Percentiles rank a stretch among this genome's conserved stretches.
phyloP scores from a whole-genome alignment of 2,329 filamentous ascomycete species.

The Pseudocercospora fijiensis region DNA sequence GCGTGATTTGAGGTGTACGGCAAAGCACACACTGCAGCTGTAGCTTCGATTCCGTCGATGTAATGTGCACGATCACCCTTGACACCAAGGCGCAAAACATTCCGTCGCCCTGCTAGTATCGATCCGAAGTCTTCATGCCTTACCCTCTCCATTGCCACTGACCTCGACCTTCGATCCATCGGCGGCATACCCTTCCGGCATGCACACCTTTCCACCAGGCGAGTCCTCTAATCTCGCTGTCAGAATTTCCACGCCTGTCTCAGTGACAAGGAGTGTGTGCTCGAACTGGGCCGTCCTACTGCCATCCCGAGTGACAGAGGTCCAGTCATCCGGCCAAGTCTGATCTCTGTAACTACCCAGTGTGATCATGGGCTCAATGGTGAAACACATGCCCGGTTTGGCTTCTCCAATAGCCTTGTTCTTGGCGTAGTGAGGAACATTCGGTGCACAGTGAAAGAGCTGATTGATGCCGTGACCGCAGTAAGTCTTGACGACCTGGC shows the following conservation, averaged over 20 bases:
- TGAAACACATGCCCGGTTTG: slow-evolving; percentile 97
- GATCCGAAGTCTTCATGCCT: neutral
- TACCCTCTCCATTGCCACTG: slow-evolving; percentile 9
- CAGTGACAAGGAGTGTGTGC: slow-evolving; percentile 80
- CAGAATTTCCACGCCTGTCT: slow-evolving; percentile 76
- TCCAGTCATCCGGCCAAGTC: slow-evolving; percentile 99
- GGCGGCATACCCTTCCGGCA: slow-evolving; percentile 27
- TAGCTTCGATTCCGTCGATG: neutral
- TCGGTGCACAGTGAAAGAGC: slow-evolving; percentile 89
- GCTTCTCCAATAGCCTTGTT: slow-evolving; percentile 95
- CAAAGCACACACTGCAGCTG: neutral
- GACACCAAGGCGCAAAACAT: neutral
- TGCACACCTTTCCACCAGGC: slow-evolving; percentile 60
- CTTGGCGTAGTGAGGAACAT: slow-evolving; percentile 95
- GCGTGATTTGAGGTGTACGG: neutral
- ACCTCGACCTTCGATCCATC: slow-evolving; percentile 19
- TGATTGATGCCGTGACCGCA: slow-evolving; percentile 94
- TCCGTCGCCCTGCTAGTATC: neutral
- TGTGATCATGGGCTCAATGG: slow-evolving; percentile 98
- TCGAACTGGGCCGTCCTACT: slow-evolving; percentile 91
- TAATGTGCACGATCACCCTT: neutral
- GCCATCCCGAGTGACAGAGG: slow-evolving; percentile 87
- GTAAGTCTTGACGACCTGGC: slow-evolving; percentile 92
- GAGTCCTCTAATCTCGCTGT: slow-evolving; percentile 72
- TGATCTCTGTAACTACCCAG: slow-evolving; percentile 86